Evolutionary conservation across 2,329 filamentous ascomycete genomes (phyloP), one percentile per base, ranked within the genome.

Genomic region (Aspergillus pseudoviridinutans): DNA sequence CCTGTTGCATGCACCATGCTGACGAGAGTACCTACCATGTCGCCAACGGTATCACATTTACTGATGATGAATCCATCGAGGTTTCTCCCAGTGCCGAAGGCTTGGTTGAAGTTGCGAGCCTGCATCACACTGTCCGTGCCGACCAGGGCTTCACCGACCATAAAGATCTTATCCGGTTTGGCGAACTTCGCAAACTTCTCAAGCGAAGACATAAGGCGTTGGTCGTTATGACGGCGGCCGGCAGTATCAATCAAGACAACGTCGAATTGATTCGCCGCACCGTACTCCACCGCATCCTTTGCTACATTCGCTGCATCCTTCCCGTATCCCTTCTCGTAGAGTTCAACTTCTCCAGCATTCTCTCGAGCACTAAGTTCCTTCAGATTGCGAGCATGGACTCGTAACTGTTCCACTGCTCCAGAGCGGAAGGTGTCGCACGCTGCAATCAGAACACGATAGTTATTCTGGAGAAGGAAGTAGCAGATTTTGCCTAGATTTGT

Each of bases 1-100:
- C 93, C 91, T 3, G 95, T 99, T 3, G 94, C 93, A 77, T 97
- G 93, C 42, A 99, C 93, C 80, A 99, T 93, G 72, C 91, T 96
- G 61, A 99, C 94, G 62, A 99, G 80, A 2, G 93, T 97, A 2
- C 88, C 92, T 47, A 97, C 92, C 92, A 97, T 97, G 77, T 97
- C 93, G n/a, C 94, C 95, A 41, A 99, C 95, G 0, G 94, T 99
- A 78, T 99, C 94, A 74, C 94, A 97, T 77, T 99, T 99, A 59
- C 89, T 93, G 67, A 99, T 97, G 71, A 99, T 96, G 76, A 99
- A 99, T 5, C 94, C 94, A 76, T 99, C 95, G 41, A 99, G 82
- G 28, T 85, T 84, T 57, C 93, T 82, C 14, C 86, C 87, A 4
- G 85, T 81, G 32, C 94, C 95, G 76, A 99, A 97, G 2, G 91